Conservation (phyloP, 2,329 filamentous ascomycete species). For the Daldinia sp. region DNA sequence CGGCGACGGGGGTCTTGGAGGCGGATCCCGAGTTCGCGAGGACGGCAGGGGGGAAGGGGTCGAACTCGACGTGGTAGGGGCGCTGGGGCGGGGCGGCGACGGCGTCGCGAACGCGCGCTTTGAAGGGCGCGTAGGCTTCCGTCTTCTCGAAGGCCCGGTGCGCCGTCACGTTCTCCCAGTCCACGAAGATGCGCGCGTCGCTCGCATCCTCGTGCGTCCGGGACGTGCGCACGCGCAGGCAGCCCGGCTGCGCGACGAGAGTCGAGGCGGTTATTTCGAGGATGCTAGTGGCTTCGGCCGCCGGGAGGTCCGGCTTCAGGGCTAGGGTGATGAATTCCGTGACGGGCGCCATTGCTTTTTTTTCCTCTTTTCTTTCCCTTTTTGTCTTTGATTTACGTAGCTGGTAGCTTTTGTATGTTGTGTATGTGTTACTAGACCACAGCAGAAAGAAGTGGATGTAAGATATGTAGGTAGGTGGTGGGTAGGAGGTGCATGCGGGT, state of each 20-base stretch:
- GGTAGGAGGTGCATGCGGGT: neutral
- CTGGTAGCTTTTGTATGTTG: neutral
- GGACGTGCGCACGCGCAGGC: slow-evolving; percentile 40
- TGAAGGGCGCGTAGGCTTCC: slow-evolving; percentile 37
- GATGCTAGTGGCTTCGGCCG: slow-evolving; percentile 16
- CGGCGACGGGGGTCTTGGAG: slow-evolving; percentile 20
- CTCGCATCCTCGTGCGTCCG: slow-evolving; percentile 30
- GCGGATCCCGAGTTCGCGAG: slow-evolving; percentile 8
- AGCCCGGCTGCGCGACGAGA: slow-evolving; percentile 41
- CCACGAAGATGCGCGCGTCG: slow-evolving; percentile 41
- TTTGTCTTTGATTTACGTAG: neutral
- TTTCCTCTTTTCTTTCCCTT: neutral
- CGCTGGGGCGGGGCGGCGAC: slow-evolving; percentile 16
- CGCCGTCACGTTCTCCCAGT: slow-evolving; percentile 42
- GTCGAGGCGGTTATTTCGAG: slow-evolving; percentile 28
- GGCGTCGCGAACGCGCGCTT: slow-evolving; percentile 7
- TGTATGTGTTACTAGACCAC: neutral
- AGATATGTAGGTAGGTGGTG: neutral
- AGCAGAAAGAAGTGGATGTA: neutral
- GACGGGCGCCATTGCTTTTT: slow-evolving; percentile 44
- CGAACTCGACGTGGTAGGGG: slow-evolving; percentile 43
- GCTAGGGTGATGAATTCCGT: slow-evolving; percentile 44
- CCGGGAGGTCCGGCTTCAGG: slow-evolving; percentile 29
- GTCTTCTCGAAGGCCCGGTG: slow-evolving; percentile 42
- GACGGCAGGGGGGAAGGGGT: slow-evolving; percentile 33